Percentiles rank a stretch among this genome's conserved stretches.
Evolutionary conservation across 441 rosid species (phyloP).

Genomic region (Adansonia gregorii): DNA sequence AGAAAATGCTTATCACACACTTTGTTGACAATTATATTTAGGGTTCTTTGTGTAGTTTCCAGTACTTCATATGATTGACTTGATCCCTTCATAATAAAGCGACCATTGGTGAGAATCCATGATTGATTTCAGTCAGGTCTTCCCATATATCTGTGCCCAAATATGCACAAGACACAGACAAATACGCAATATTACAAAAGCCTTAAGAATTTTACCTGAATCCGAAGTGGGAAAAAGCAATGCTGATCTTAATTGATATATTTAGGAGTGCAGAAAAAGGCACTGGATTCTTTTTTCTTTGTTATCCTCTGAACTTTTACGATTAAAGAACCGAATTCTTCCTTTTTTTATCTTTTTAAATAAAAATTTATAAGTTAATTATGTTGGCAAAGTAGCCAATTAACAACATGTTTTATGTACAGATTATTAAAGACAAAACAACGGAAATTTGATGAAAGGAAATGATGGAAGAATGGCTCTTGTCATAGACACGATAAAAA

Average conservation of each 20-base stretch:
- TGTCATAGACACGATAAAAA: constrained; percentile 26
- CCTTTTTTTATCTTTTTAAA: background rate
- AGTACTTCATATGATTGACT: too few relatives aligned
- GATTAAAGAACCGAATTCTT: background rate
- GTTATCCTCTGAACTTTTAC: constrained; percentile 6
- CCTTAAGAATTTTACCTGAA: background rate
- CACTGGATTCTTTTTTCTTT: constrained; percentile 19
- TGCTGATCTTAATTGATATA: background rate
- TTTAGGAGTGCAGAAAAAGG: constrained; percentile 11
- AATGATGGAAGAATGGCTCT: constrained; percentile 3
- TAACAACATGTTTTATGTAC: background rate
- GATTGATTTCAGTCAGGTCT: background rate
- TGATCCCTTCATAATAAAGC: background rate
- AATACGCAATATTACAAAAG: background rate
- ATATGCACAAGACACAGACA: background rate
- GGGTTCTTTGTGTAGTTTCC: background rate
- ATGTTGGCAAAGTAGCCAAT: background rate
- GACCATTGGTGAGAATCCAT: background rate
- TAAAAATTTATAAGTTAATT: background rate
- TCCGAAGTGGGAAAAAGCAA: constrained; percentile 7
- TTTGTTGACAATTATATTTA: too few relatives aligned
- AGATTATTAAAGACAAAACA: background rate
- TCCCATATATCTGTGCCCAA: background rate
- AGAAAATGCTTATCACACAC: background rate
- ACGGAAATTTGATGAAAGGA: background rate